A percentile compares a stretch with the other conserved stretches of the same genome.
These are phyloP conservation scores for Rostrohypoxylon terebratum DNA, from an alignment of 495 filamentous ascomycete genomes.

Conservation along the genomic window DNA sequence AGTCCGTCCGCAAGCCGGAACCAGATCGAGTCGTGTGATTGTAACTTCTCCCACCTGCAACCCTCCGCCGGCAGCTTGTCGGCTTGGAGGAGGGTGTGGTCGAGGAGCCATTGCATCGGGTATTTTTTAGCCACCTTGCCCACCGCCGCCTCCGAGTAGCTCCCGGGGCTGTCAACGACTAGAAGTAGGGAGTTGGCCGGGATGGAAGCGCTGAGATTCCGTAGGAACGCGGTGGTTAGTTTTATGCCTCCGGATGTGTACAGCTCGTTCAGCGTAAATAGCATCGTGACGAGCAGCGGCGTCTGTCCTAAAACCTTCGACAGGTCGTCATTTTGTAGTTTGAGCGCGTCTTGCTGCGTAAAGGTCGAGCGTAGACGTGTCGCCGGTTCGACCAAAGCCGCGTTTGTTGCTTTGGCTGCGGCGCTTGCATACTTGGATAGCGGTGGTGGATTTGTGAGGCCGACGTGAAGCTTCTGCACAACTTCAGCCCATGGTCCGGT, in stretches of 20 bases:
- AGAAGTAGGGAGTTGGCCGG: slow-evolving; percentile 74
- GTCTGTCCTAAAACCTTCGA: slow-evolving; percentile 50
- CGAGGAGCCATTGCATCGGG: slow-evolving; percentile 93
- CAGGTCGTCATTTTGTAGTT: slow-evolving; percentile 57
- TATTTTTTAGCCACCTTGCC: slow-evolving; percentile 74
- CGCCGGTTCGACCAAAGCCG: slow-evolving; percentile 53
- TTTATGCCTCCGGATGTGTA: slow-evolving; percentile 78
- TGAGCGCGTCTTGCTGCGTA: slow-evolving; percentile 71
- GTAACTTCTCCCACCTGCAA: slow-evolving; percentile 75
- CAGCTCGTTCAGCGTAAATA: slow-evolving; percentile 98
- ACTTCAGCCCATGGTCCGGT: slow-evolving; percentile 80
- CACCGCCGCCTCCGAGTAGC: slow-evolving; percentile 83
- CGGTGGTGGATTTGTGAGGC: slow-evolving; percentile 60
- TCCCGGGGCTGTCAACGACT: slow-evolving; percentile 92
- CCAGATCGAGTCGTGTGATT: slow-evolving; percentile 82
- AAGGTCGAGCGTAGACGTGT: slow-evolving; percentile 62
- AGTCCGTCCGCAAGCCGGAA: slow-evolving; percentile 77
- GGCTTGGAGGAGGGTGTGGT: slow-evolving; percentile 75
- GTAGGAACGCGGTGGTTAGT: slow-evolving; percentile 78
- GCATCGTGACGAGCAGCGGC: slow-evolving; percentile 75
- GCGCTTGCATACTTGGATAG: slow-evolving; percentile 68
- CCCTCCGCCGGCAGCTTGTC: slow-evolving; percentile 42
- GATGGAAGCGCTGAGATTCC: slow-evolving; percentile 68
- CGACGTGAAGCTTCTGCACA: slow-evolving; percentile 62
- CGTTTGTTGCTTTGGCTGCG: slow-evolving; percentile 58